A percentile compares a stretch with the other conserved stretches of the same genome.
phyloP scores from a whole-genome alignment of 306 rosid genomes.

The Vachellia collinsii region DNA sequence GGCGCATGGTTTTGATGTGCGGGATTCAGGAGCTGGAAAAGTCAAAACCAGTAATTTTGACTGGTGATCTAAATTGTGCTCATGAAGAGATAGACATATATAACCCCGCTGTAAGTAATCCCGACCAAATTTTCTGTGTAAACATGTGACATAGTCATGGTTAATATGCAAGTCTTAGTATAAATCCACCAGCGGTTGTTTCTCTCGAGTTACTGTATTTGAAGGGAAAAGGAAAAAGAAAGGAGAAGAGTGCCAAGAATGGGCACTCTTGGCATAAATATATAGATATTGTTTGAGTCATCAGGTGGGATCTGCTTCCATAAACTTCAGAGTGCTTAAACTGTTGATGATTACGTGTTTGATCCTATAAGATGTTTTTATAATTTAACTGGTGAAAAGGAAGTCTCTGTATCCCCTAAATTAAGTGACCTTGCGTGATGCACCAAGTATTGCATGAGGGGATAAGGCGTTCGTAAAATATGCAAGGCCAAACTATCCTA shows the following conservation, averaged over 20 bases:
- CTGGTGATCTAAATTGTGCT: slow-evolving; percentile 97
- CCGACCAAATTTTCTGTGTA: slow-evolving; percentile 23
- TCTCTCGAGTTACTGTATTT: slow-evolving; percentile 28
- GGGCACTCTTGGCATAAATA: not conserved
- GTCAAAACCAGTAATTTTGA: slow-evolving; percentile 85
- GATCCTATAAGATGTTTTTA: not conserved
- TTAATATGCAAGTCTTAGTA: slow-evolving; percentile 8
- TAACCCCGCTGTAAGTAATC: slow-evolving; percentile 83
- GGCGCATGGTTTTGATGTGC: slow-evolving; percentile 34
- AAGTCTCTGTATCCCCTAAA: too few relatives aligned
- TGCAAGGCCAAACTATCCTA: too few relatives aligned
- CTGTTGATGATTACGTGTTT: too few relatives aligned
- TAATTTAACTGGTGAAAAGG: not conserved
- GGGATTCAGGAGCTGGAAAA: slow-evolving; percentile 86
- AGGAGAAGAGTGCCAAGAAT: not conserved
- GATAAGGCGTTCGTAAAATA: too few relatives aligned
- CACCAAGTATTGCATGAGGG: too few relatives aligned
- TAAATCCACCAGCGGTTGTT: slow-evolving; percentile 18
- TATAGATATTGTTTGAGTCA: too few relatives aligned
- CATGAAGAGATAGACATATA: slow-evolving; percentile 93
- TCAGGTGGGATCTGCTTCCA: too few relatives aligned
- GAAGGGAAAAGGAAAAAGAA: not conserved
- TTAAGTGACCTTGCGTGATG: too few relatives aligned
- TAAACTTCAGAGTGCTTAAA: too few relatives aligned
- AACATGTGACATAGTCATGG: not conserved